Percentiles rank a stretch among this genome's conserved stretches.
Evolutionary conservation across 2,329 filamentous ascomycete species (phyloP).

Genomic region (Pseudopithomyces maydicus): DNA sequence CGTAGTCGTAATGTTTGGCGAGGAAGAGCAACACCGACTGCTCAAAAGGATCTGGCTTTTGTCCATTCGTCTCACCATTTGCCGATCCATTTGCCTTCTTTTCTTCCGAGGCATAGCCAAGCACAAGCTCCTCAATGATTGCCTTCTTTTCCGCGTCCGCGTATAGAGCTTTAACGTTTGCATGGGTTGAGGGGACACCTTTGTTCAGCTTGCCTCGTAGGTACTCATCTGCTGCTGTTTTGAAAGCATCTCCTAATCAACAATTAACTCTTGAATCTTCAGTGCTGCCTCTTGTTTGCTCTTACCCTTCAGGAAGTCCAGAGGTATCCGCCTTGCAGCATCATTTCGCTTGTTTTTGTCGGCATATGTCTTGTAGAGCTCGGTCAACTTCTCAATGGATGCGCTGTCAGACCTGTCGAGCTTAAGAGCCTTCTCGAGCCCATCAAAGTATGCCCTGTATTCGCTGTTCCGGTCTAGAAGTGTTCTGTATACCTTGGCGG

Average conservation of each 20-base stretch:
- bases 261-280: slow-evolving; percentile 1
- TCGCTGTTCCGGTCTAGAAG: slow-evolving; percentile 88
- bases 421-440: slow-evolving; percentile 71
- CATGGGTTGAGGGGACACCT: slow-evolving; percentile 94
- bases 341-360: slow-evolving; percentile 82
- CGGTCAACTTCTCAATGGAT: slow-evolving; percentile 71
- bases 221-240: slow-evolving; percentile 76
- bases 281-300: neutral
- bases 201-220: slow-evolving; percentile 84
- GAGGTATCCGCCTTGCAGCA: slow-evolving; percentile 80
- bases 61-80: slow-evolving; percentile 56
- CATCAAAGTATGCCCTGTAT: slow-evolving; percentile 83
- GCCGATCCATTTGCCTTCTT: slow-evolving; percentile 55
- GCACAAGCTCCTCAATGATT: slow-evolving; percentile 74
- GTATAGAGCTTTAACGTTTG: slow-evolving; percentile 95
- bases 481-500: slow-evolving; percentile 77
- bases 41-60: slow-evolving; percentile 65
- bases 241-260: slow-evolving; percentile 74
- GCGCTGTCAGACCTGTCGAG: slow-evolving; percentile 65
- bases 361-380: slow-evolving; percentile 81
- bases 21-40: slow-evolving; percentile 89
- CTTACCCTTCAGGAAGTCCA: slow-evolving; percentile 82
- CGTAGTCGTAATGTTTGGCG: slow-evolving; percentile 95
- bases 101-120: slow-evolving; percentile 73
- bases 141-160: slow-evolving; percentile 76